Evolutionary conservation across 116 monocot genomes (phyloP), one percentile per base, ranked within the genome.

Genomic region (Iris pallida): DNA sequence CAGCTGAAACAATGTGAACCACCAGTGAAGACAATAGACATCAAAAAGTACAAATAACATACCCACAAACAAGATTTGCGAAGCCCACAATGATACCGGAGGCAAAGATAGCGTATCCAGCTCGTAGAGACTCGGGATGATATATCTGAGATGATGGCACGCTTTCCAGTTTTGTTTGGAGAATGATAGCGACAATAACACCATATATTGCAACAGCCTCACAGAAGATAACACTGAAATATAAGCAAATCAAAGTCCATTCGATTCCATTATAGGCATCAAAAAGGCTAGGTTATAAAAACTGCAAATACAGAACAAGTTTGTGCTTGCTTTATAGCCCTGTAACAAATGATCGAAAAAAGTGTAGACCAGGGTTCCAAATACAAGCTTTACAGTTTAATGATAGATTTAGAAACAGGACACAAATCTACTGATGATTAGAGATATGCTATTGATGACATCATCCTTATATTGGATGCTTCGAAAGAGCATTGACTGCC

Each of bases 201-300:
- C 92, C 97, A 80, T 97, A 97, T 61, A 97, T 97, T 5, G 97
- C 92, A 69, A 92, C 97, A 64, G 97, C 92, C 83, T 97, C 92
- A 47, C 97, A 92, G 61, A 97, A 97, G 62, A 97, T 97, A 3
- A 97, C 92, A 82, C 97, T 97, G 85, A 46, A 72, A 52, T 63
- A 17, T 4, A 59, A 75, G 30, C 30, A 30, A 30, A 30, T 30
- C 30, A 30, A 30, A 1, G 30, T 30, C 30, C 30, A 3, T 30
- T 30, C 30, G 30, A 30, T 30, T 30, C 30, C 30, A 30, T 0
- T 30, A 30, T 30, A 30, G 30, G 30, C 30, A 30, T 30, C 0
- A 30, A 30, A 30, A 30, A 30, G 30, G 30, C 30, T 30, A 30
- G 30, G 2, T 30, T 30, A 30, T 30, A 30, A n/a, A n/a, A n/a